Evolutionary conservation across 2,329 filamentous ascomycete genomes (phyloP), one percentile per base, ranked within the genome.

Genomic region (Metarhizium sp.): DNA sequence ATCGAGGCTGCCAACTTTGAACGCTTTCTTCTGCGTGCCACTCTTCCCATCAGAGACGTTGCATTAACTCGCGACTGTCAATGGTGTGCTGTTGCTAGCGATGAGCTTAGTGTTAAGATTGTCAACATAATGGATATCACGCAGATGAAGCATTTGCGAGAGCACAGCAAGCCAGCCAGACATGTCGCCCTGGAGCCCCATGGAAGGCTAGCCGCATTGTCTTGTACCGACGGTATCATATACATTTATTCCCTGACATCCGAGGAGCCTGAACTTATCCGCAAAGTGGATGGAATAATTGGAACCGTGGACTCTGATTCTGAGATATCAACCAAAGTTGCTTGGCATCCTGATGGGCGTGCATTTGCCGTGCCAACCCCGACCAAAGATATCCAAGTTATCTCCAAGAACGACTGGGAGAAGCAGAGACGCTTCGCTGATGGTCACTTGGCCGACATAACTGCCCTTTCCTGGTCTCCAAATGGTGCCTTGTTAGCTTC

Each of bases 71-170:
- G 84, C 2, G 88, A 97, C 67, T 80, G 82, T 0, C 81, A 88
- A 64, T 97, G 91, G 92, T 89, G 87, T 60, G 94, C 94, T 34
- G 90, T 97, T 30, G 91, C 92, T n/a, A 96, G 92, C 77, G 95
- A 97, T 69, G 94, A 99, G 70, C 77, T 96, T 57, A 88, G 86
- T 1, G 90, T 97, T 61, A 96, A 95, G 69, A 75, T 99, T 25
- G 90, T 99, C 59, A 88, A 87, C 64, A 87, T 87, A 36, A 78
- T 85, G 50, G 89, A 97, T 67, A 92, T 87, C 69, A 85, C 78
- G 25, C 80, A 84, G 60, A 81, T 95, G 51, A 84, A 87, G 63
- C 86, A 87, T 60, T 78, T 99, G 8, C 84, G 88, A 60, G 90
- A 96, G 53, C 92, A 96, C 67, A 78, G 80, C 47, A 89, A 88